Evolutionary conservation across 441 rosid species (phyloP).

Genomic region (Pelargonium citronellum): DNA sequence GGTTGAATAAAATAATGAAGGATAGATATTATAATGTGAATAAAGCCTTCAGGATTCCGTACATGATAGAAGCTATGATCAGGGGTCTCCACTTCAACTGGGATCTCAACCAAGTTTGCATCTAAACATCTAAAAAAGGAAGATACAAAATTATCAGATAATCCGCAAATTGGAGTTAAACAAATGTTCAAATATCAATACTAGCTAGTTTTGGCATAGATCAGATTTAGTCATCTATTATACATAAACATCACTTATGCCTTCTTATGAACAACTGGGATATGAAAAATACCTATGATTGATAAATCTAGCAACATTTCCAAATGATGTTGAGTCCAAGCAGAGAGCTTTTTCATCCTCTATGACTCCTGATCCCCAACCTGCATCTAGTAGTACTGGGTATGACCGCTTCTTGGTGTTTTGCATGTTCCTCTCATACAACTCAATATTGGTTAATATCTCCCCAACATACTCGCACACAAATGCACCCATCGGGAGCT

Average conservation of each 20-base stretch:
- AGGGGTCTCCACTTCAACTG: conserved; percentile 75
- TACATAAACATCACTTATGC: not conserved
- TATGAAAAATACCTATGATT: conserved; percentile 64
- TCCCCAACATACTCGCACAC: conserved; percentile 86
- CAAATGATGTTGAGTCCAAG: conserved; percentile 62
- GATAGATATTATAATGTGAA: not conserved
- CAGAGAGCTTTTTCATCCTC: conserved; percentile 69
- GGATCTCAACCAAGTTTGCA: conserved; percentile 87
- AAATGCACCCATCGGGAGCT: conserved; percentile 81
- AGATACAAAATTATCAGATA: conserved; percentile 13
- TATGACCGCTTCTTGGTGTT: conserved; percentile 26
- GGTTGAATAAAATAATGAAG: conserved; percentile 17
- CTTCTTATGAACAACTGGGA: too few relatives aligned
- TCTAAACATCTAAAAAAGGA: conserved; percentile 57
- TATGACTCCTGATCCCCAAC: conserved; percentile 49
- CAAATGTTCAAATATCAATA: conserved; percentile 1
- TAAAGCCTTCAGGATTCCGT: conserved; percentile 23
- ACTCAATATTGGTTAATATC: conserved; percentile 62
- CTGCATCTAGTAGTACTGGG: conserved; percentile 68
- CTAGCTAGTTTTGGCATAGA: not conserved
- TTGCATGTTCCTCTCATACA: conserved; percentile 35
- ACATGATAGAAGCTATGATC: conserved; percentile 78
- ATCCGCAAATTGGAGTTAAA: conserved; percentile 3
- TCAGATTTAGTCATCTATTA: too few relatives aligned
- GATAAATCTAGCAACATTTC: conserved; percentile 86